These are phyloP conservation scores for Asterella californica DNA, from an alignment of 225 moss, liverwort and hornwort species.

Conservation along the genomic window DNA sequence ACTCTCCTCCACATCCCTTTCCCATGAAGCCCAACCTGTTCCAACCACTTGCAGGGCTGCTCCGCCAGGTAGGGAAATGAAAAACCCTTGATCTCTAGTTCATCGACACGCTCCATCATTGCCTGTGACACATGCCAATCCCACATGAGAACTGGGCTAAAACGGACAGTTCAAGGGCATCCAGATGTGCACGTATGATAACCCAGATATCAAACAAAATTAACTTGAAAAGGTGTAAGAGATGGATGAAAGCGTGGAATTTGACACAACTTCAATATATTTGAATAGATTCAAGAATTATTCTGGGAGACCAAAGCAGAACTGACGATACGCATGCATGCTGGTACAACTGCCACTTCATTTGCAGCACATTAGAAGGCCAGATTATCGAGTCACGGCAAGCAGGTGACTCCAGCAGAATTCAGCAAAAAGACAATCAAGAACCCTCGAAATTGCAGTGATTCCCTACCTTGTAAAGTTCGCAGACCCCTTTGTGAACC, in stretches of 20 bases:
- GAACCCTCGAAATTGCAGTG: neutral
- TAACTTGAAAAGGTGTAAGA: neutral
- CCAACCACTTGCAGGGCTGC: slow-evolving; percentile 61
- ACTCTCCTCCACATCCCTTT: slow-evolving; percentile 64
- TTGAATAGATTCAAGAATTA: no score
- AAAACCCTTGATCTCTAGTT: slow-evolving; percentile 61
- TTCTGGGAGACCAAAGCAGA: neutral
- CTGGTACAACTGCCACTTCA: neutral
- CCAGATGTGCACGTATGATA: neutral
- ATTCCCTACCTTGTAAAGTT: slow-evolving; percentile 49
- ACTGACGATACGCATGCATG: neutral
- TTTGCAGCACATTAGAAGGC: neutral
- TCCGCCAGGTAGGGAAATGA: slow-evolving; percentile 50
- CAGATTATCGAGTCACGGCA: neutral
- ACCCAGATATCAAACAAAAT: neutral
- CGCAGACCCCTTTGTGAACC: slow-evolving; percentile 57
- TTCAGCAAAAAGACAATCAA: neutral
- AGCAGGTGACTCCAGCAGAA: neutral
- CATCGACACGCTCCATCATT: slow-evolving; percentile 64
- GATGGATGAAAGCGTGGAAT: neutral
- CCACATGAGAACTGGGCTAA: neutral
- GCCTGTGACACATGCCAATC: slow-evolving; percentile 31
- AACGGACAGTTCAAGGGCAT: neutral
- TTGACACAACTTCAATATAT: no score
- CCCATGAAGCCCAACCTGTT: slow-evolving; percentile 49